Evolutionary conservation across 2,329 filamentous ascomycete species (phyloP), one percentile per base, ranked within the genome.

Genomic region (Colletotrichum tanaceti): DNA sequence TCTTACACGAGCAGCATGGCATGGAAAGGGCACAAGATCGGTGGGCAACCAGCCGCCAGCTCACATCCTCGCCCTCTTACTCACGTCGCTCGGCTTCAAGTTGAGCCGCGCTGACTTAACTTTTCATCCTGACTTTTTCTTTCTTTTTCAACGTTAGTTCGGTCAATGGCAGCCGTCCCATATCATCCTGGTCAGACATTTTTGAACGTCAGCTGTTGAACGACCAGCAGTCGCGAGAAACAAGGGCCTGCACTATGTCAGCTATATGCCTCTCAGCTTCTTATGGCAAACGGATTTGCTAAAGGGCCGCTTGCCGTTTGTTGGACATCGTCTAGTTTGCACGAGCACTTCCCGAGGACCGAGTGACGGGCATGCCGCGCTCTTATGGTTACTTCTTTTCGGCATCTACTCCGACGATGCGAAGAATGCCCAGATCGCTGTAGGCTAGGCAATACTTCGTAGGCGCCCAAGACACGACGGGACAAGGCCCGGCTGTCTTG

Each of bases 381-480:
- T 35, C 10, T 35, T 13, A 35, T 32, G n/a, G 13, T 63, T 32
- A 82, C 73, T 83, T 84, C 63, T 79, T 78, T 55, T 84, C 84
- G 24, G 78, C 74, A 72, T 88, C 87, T 44, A 87, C 79, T 13
- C 90, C 90, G 55, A 93, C 83, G 65, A 94, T 92, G 74, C 90
- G 89, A 66, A 94, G 78, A 58, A 86, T 86, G 0, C 90, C 90
- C 43, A 88, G 79, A 74, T 94, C 92, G 60, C 88, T 88, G 76
- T 93, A 94, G 2, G 92, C 92, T 68, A 95, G 79, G 72, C 87
- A 89, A 77, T 94, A 94, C 65, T 89, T 85, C 49, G 86, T 90
- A 2, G 92, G 92, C 71, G 93, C 91, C 92, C 92, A 94, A 3
- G 90, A 87, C 9, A 94, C 90, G 13, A 91, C 85, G 1, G 89